Conservation (phyloP, 177 flowering plant species). For the Vitis hybrid region DNA sequence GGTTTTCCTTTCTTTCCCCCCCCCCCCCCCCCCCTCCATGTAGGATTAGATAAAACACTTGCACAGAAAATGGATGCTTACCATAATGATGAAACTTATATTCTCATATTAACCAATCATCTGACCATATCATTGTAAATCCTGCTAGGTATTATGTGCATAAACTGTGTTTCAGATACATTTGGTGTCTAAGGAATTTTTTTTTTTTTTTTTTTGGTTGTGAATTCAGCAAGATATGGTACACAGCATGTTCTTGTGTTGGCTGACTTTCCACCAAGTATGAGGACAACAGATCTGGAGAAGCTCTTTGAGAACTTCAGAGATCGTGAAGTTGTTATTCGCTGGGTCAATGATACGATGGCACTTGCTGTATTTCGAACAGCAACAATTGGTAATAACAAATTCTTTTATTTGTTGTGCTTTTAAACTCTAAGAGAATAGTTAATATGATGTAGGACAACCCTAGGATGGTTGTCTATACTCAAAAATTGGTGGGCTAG, state of each 20-base stretch:
- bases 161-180: not conserved
- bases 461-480: not conserved
- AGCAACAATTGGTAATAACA: conserved; percentile 61
- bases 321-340: conserved; percentile 66
- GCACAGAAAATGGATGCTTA: not conserved
- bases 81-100: not conserved
- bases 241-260: conserved; percentile 89
- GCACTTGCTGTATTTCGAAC: conserved; percentile 88
- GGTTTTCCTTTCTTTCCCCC: too few species aligned
- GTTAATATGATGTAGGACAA: not conserved
- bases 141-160: not conserved
- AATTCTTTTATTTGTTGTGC: not conserved
- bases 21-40: too few species aligned
- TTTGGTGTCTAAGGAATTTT: conserved; percentile 6
- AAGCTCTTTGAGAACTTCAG: conserved; percentile 63
- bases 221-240: conserved; percentile 62
- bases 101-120: not conserved
- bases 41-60: too few species aligned
- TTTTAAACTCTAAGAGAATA: not conserved
- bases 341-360: conserved; percentile 91
- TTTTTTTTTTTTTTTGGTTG: conserved; percentile 2
- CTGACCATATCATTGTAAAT: not conserved
- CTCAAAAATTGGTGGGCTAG: too few species aligned
- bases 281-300: conserved; percentile 71
- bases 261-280: conserved; percentile 73